These are phyloP conservation scores for Thraustotheca clavata DNA, from an alignment of 352 stramenopile species.

Conservation along the genomic window DNA sequence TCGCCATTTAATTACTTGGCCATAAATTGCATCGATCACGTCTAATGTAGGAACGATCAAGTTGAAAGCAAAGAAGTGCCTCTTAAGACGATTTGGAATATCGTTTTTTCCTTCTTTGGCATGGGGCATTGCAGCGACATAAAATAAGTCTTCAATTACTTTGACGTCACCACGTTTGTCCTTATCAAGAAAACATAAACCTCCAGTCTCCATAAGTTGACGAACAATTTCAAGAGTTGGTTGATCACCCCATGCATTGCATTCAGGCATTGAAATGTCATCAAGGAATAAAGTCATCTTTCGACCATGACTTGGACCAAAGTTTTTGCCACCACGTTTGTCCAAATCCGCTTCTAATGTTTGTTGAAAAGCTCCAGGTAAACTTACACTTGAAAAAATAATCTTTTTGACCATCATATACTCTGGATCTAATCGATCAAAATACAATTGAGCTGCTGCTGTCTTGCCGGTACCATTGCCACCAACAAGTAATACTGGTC, in stretches of 20 bases:
- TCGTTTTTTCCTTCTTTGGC: slow-evolving; percentile 65
- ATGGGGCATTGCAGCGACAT: slow-evolving; percentile 55
- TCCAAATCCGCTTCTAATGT: slow-evolving; percentile 67
- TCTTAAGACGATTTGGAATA: slow-evolving; percentile 83
- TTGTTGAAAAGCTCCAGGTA: slow-evolving; percentile 68
- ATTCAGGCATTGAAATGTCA: slow-evolving; percentile 56
- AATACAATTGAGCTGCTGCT: slow-evolving; percentile 72
- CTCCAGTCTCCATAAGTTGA: slow-evolving; percentile 57
- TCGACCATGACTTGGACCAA: slow-evolving; percentile 53
- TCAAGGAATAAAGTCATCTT: slow-evolving; percentile 77
- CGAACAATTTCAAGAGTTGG: slow-evolving; percentile 65
- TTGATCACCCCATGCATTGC: slow-evolving; percentile 69
- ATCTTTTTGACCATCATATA: slow-evolving; percentile 68
- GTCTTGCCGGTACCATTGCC: slow-evolving; percentile 85
- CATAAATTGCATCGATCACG: slow-evolving; percentile 84
- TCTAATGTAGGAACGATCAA: slow-evolving; percentile 58
- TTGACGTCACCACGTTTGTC: slow-evolving; percentile 79
- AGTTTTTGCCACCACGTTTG: slow-evolving; percentile 74
- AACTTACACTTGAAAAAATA: slow-evolving; percentile 81
- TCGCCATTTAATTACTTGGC: slow-evolving; percentile 57
- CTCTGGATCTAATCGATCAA: slow-evolving; percentile 27
- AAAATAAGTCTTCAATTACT: slow-evolving; percentile 54
- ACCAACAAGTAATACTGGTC: slow-evolving; percentile 75
- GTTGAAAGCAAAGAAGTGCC: slow-evolving; percentile 86
- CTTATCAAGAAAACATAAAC: slow-evolving; percentile 73